phyloP scores from a whole-genome alignment of 1,139 yeast genomes.

The Hyphopichia wangnamkhiaoensis region DNA sequence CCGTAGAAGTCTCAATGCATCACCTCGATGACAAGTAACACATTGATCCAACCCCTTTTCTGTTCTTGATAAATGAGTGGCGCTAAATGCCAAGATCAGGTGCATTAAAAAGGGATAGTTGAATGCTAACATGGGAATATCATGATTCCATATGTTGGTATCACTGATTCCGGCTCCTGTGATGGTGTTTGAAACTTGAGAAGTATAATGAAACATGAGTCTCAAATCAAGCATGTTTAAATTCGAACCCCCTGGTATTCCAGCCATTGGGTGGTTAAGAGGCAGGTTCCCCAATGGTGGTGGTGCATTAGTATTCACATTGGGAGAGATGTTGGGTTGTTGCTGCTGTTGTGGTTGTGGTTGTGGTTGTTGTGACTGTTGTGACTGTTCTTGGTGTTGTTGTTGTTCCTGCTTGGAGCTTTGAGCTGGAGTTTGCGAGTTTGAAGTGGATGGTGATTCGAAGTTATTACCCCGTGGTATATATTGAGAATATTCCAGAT shows the following conservation, averaged over 20 bases:
- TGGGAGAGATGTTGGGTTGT: slow-evolving; percentile 32
- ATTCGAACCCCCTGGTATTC: slow-evolving; percentile 17
- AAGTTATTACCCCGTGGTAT: too few relatives aligned
- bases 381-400: slow-evolving; percentile 8
- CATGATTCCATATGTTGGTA: slow-evolving; percentile 82
- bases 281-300: slow-evolving; percentile 10
- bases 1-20: slow-evolving; percentile 74
- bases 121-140: slow-evolving; percentile 86
- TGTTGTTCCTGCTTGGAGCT: slow-evolving; percentile 5
- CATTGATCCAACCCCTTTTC: slow-evolving; percentile 78
- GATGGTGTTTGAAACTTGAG: slow-evolving; percentile 81
- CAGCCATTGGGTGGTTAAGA: slow-evolving; percentile 17
- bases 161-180: slow-evolving; percentile 91
- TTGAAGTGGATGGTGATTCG: too few relatives aligned
- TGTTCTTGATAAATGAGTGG: slow-evolving; percentile 82
- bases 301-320: slow-evolving; percentile 19
- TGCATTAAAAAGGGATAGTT: slow-evolving; percentile 91
- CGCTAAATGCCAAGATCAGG: slow-evolving; percentile 83
- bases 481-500: too few relatives aligned
- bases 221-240: slow-evolving; percentile 77
- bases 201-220: slow-evolving; percentile 84
- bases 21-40: slow-evolving; percentile 85
- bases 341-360: slow-evolving; percentile 3
- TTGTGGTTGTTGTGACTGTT: slow-evolving; percentile 8
- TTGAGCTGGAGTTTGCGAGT: too few relatives aligned